Conservation (phyloP, 208 protist genomes). For the Crithidia thermophila region DNA sequence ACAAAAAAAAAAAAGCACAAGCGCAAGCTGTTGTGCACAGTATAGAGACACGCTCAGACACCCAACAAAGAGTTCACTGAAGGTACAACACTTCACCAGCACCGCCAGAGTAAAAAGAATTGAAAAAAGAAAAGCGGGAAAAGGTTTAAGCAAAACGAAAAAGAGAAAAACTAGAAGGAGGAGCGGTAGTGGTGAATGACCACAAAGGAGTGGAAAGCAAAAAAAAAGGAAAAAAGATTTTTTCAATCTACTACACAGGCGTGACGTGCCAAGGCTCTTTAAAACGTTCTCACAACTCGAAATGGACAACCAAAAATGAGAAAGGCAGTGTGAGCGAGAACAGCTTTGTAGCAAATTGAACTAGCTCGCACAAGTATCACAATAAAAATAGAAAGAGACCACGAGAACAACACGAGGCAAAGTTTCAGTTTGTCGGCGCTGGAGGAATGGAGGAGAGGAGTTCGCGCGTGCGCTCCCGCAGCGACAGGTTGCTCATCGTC, state of each 20-base stretch:
- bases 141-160: background rate
- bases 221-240: background rate
- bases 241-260: background rate
- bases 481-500: slow-evolving; percentile 24
- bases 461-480: slow-evolving; percentile 33
- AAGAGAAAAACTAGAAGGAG: background rate
- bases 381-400: background rate
- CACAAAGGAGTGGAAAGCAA: background rate
- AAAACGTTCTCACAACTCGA: background rate
- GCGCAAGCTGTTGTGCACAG: no score
- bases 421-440: slow-evolving; percentile 7
- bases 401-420: background rate
- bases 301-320: background rate
- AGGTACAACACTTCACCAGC: no score
- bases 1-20: no score
- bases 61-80: no score
- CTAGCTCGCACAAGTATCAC: no score
- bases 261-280: no score
- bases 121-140: background rate
- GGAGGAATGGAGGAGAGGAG: slow-evolving; percentile 31
- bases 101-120: background rate
- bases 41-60: no score
- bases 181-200: background rate
- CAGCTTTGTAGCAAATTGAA: background rate
- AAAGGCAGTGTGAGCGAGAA: background rate